phyloP scores from a whole-genome alignment of 2,329 filamentous ascomycete genomes.

The Fusarium chuoi region DNA sequence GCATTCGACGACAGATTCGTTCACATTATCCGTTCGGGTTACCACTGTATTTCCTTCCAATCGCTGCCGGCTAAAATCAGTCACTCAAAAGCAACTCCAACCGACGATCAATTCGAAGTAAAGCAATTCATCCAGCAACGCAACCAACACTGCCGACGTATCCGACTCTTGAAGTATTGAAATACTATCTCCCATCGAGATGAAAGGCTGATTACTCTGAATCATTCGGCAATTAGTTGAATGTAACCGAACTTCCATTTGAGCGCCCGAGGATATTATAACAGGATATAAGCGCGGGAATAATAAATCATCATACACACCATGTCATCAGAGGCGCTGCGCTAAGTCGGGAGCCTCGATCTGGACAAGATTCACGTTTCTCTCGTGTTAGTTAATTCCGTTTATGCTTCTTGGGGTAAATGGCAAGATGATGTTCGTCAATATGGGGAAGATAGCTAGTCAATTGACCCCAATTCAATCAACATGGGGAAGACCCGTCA shows the following conservation, averaged over 20 bases:
- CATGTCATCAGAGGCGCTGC: constrained; percentile 22
- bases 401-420: constrained; percentile 41
- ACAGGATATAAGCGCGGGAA: constrained; percentile 29
- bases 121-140: not conserved
- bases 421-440: too few relatives aligned
- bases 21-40: constrained; percentile 6
- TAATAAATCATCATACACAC: constrained; percentile 17
- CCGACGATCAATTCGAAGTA: not conserved
- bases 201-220: not conserved
- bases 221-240: not conserved
- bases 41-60: constrained; percentile 8
- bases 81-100: not conserved
- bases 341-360: constrained; percentile 4
- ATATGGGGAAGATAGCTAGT: too few relatives aligned
- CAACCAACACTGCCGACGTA: constrained; percentile 6
- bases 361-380: not conserved
- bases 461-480: too few relatives aligned
- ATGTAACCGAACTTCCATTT: constrained; percentile 33
- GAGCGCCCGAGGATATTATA: constrained; percentile 29
- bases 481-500: constrained; percentile 17
- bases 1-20: constrained; percentile 3
- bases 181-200: not conserved
- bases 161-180: not conserved
- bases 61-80: constrained; percentile 13
- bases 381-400: not conserved